These are phyloP conservation scores for Leptoxyphium fumago DNA, from an alignment of 2,329 filamentous ascomycete species.

Conservation along the genomic window DNA sequence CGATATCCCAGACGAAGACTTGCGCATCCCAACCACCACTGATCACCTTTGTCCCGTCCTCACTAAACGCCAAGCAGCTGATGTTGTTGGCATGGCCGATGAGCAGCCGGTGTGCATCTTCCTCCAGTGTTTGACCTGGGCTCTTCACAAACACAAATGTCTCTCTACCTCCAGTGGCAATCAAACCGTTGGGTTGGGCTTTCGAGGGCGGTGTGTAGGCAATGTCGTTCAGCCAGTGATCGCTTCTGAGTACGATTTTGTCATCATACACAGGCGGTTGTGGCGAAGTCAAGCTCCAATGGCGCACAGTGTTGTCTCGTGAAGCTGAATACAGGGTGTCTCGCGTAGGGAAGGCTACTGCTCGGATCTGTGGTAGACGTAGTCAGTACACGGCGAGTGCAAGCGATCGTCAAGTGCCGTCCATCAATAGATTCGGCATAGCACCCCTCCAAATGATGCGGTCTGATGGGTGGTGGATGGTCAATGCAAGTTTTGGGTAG, in stretches of 20 bases:
- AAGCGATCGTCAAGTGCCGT: background rate
- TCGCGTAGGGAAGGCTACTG: slow-evolving; percentile 61
- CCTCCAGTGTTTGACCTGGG: slow-evolving; percentile 48
- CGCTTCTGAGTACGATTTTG: slow-evolving; percentile 63
- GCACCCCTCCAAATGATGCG: no score
- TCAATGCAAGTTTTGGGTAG: background rate
- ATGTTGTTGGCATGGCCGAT: slow-evolving; percentile 80
- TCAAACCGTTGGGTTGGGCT: slow-evolving; percentile 59
- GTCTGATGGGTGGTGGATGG: no score
- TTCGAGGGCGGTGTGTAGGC: slow-evolving; percentile 57
- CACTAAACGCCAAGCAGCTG: slow-evolving; percentile 67
- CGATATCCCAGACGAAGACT: slow-evolving; percentile 73
- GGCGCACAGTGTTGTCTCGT: slow-evolving; percentile 75
- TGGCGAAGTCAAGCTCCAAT: slow-evolving; percentile 59
- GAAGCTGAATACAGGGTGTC: slow-evolving; percentile 71
- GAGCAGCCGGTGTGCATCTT: slow-evolving; percentile 73
- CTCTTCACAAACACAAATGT: slow-evolving; percentile 82
- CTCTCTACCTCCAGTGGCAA: slow-evolving; percentile 81
- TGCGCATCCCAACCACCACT: slow-evolving; percentile 91
- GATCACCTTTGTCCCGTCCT: slow-evolving; percentile 58
- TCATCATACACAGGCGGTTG: slow-evolving; percentile 60
- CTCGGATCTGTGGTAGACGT: slow-evolving; percentile 54
- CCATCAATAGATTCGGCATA: no score
- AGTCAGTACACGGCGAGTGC: no score
- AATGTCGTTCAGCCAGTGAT: slow-evolving; percentile 77